Evolutionary conservation across 2,329 filamentous ascomycete species (phyloP).

Genomic region (Magnaporthiopsis rhizophila): DNA sequence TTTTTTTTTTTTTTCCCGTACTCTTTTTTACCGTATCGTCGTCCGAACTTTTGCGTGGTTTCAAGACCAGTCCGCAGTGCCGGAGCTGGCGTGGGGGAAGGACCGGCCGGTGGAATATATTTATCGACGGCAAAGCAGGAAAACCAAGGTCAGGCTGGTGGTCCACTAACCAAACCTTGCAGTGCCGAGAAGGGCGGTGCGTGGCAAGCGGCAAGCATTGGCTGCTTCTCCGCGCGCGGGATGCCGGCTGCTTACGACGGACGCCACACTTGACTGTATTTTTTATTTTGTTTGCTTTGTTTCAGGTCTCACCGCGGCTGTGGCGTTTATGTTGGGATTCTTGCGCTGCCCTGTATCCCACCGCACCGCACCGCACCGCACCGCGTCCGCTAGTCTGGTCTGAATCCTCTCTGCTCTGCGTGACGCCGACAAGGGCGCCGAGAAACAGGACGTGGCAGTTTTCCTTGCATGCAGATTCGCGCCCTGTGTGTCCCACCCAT

Average conservation of each 20-base stretch:
- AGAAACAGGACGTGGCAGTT: neutral
- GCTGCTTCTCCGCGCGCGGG: neutral
- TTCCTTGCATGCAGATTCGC: neutral
- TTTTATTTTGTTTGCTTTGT: neutral
- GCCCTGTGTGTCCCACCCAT: neutral
- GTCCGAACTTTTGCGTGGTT: neutral
- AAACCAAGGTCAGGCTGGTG: neutral
- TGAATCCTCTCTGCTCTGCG: neutral
- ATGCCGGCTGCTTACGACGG: constrained; percentile 1
- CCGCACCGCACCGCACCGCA: neutral
- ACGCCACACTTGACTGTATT: neutral
- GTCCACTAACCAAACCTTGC: neutral
- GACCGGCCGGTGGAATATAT: neutral
- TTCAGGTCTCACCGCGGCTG: neutral
- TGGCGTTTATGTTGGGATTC: neutral
- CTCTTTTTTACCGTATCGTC: neutral
- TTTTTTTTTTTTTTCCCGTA: neutral
- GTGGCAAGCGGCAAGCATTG: neutral
- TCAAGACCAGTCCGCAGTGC: neutral
- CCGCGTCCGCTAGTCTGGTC: neutral
- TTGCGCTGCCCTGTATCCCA: neutral
- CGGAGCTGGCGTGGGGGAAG: neutral
- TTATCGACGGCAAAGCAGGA: neutral
- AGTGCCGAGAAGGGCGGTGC: neutral
- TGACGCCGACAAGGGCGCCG: neutral